Evolutionary conservation across 305 asterid genomes (phyloP).

Genomic region (Fraxinus greggii): DNA sequence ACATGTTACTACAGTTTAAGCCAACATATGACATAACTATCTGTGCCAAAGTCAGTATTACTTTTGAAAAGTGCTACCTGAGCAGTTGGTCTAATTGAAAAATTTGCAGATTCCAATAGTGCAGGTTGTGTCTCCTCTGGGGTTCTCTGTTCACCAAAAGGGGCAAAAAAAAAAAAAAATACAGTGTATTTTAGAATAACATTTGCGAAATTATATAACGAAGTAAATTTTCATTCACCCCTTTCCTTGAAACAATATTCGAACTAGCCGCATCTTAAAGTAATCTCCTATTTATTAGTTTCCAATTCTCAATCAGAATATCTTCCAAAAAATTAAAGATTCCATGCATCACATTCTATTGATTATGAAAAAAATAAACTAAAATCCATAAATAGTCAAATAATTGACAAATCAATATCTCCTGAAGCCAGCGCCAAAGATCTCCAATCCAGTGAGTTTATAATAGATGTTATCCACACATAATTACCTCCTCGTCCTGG

Average conservation of each 20-base stretch:
- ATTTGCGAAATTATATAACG: background rate
- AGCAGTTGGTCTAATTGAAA: slow-evolving; percentile 27
- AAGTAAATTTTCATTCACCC: background rate
- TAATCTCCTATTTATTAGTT: background rate
- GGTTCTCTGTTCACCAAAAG: slow-evolving; percentile 30
- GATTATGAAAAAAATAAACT: background rate
- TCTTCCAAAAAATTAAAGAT: background rate
- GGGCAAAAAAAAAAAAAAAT: background rate
- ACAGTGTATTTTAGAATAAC: background rate
- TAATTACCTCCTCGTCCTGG: slow-evolving; percentile 40
- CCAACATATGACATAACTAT: background rate
- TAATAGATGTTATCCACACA: slow-evolving; percentile 7
- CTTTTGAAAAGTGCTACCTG: slow-evolving; percentile 26
- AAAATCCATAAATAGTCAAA: background rate
- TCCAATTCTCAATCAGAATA: background rate
- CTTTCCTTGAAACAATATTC: background rate
- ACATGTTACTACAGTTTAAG: background rate
- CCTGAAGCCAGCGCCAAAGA: slow-evolving; percentile 17
- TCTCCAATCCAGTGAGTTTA: slow-evolving; percentile 1
- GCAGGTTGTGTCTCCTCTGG: slow-evolving; percentile 28
- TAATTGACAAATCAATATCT: background rate
- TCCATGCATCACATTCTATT: background rate
- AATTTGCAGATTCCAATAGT: slow-evolving; percentile 21
- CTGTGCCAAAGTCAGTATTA: background rate
- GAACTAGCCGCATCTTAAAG: background rate